Conservation (phyloP, 2,329 filamentous ascomycete species). For the Aureobasidium melanogenum region DNA sequence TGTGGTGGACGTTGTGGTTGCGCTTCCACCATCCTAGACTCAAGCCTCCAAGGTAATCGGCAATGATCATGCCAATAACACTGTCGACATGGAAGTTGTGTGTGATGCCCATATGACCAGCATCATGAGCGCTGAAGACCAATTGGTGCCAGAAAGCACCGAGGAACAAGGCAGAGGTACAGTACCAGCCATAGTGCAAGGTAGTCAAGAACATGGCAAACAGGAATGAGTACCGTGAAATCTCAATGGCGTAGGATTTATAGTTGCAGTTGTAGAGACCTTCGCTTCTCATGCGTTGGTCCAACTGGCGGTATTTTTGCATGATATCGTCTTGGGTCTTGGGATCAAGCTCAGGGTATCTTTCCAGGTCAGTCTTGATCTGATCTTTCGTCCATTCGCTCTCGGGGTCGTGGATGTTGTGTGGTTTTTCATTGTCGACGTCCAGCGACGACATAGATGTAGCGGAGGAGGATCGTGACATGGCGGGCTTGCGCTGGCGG, state of each 20-base stretch:
- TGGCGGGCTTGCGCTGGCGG: constrained; percentile 12
- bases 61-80: constrained; percentile 79
- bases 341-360: constrained; percentile 70
- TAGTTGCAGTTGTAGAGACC: constrained; percentile 83
- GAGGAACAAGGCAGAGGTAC: constrained; percentile 62
- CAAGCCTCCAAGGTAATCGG: constrained; percentile 80
- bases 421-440: constrained; percentile 26
- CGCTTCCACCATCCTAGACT: constrained; percentile 72
- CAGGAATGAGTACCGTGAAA: constrained; percentile 60
- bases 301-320: constrained; percentile 69
- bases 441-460: constrained; percentile 51
- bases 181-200: constrained; percentile 35
- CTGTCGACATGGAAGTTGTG: constrained; percentile 79
- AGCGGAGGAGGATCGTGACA: constrained; percentile 40
- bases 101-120: constrained; percentile 95
- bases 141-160: constrained; percentile 91
- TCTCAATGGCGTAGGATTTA: constrained; percentile 66
- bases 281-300: constrained; percentile 61
- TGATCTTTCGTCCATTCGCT: constrained; percentile 59
- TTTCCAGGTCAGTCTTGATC: constrained; percentile 65
- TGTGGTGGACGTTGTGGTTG: constrained; percentile 34
- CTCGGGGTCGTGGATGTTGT: constrained; percentile 48
- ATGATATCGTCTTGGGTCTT: constrained; percentile 68
- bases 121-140: constrained; percentile 88
- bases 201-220: constrained; percentile 50